A percentile compares a stretch with the other conserved stretches of the same genome.
phyloP scores from a whole-genome alignment of 192 early-diverging fungal genomes.

The Rhizoclosmatium sp. region DNA sequence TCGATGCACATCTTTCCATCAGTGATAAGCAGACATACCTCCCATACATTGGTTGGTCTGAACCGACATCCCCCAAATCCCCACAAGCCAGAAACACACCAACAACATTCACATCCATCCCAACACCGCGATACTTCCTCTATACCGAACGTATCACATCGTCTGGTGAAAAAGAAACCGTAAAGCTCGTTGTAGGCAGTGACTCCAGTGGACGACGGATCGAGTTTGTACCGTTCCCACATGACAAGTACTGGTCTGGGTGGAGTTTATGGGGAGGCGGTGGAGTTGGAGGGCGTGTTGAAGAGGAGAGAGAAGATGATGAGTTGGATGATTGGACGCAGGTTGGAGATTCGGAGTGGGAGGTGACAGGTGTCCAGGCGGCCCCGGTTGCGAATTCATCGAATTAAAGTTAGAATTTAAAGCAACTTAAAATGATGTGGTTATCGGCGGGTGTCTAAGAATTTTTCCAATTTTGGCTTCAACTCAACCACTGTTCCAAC shows the following conservation, averaged over 20 bases:
- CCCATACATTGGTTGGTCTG: slow-evolving; percentile 10
- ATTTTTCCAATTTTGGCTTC: too few relatives aligned
- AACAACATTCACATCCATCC: background rate
- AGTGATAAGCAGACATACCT: background rate
- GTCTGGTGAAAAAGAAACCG: background rate
- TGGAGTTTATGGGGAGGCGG: background rate
- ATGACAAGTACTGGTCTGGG: background rate
- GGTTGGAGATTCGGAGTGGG: background rate
- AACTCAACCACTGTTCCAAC: too few relatives aligned
- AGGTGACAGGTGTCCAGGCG: background rate
- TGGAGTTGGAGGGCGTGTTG: background rate
- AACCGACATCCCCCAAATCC: background rate
- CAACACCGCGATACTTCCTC: slow-evolving; percentile 19
- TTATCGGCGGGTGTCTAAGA: too few relatives aligned
- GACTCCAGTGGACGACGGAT: background rate
- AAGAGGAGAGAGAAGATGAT: background rate
- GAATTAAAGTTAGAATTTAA: too few relatives aligned
- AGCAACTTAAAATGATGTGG: too few relatives aligned
- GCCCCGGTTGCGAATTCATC: too few relatives aligned
- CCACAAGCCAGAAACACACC: background rate
- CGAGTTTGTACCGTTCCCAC: slow-evolving; percentile 16
- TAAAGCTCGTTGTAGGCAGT: background rate
- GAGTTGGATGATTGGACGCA: background rate
- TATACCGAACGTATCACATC: slow-evolving; percentile 5
- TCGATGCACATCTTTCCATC: slow-evolving; percentile 2